phyloP scores from a whole-genome alignment of 805 yeast genomes.

The Maudiozyma barnettii region DNA sequence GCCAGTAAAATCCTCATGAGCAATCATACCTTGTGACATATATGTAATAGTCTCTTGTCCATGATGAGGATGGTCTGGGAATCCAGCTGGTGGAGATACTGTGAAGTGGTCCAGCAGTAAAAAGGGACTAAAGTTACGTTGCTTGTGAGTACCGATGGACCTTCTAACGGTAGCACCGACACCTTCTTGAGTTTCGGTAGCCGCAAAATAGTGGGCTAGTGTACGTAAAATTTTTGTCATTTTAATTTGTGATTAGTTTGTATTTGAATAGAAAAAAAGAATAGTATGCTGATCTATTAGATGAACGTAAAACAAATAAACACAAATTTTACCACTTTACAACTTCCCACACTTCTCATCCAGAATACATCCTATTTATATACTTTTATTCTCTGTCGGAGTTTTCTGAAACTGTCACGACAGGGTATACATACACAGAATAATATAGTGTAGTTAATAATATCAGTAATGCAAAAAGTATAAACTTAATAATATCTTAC shows the following conservation, averaged over 20 bases:
- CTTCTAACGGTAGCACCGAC: conserved; percentile 82
- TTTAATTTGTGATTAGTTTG: neutral
- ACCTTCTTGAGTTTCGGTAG: conserved; percentile 72
- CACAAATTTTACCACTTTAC: too few species aligned
- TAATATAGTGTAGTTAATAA: too few species aligned
- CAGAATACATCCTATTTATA: too few species aligned
- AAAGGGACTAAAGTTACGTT: conserved; percentile 75
- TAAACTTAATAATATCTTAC: too few species aligned
- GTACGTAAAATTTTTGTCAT: conserved; percentile 29
- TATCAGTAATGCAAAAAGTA: neutral
- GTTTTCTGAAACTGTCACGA: too few species aligned
- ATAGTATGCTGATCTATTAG: too few species aligned
- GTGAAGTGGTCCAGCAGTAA: conserved; percentile 73
- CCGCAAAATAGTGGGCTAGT: conserved; percentile 42
- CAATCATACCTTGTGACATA: conserved; percentile 53
- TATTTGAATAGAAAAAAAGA: neutral
- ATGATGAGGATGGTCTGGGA: conserved; percentile 77
- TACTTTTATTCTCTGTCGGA: too few species aligned
- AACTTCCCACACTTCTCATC: too few species aligned
- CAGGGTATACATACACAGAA: too few species aligned
- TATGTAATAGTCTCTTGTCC: conserved; percentile 78
- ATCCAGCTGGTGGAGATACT: conserved; percentile 56
- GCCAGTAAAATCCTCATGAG: conserved; percentile 85
- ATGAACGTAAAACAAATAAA: too few species aligned
- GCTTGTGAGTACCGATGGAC: conserved; percentile 58